Evolutionary conservation across 371 early-diverging fungal genomes (phyloP).

Genomic region (Apophysomyces elegans): DNA sequence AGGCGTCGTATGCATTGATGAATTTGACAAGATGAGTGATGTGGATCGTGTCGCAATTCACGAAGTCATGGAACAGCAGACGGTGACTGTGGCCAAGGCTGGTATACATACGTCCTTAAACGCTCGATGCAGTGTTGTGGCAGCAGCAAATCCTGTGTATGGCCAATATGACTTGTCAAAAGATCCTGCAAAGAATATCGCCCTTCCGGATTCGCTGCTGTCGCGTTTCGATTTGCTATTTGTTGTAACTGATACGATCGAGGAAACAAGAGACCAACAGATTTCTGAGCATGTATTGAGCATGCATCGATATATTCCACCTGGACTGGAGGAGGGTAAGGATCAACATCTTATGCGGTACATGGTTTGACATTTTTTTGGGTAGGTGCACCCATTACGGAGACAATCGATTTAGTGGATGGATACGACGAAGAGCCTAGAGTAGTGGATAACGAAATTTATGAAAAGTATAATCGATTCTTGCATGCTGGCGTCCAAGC

Average conservation of each 20-base stretch:
- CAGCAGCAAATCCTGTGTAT: constrained; percentile 99
- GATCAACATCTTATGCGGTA: constrained; percentile 15
- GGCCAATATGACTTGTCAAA: constrained; percentile 87
- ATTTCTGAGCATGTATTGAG: constrained; percentile 92
- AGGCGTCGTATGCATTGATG: constrained; percentile 99
- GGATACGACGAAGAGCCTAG: constrained; percentile 52
- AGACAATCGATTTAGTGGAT: constrained; percentile 56
- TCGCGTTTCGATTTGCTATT: constrained; percentile 99
- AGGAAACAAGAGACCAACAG: constrained; percentile 82
- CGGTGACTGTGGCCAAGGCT: constrained; percentile 97
- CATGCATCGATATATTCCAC: constrained; percentile 91
- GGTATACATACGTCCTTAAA: constrained; percentile 99
- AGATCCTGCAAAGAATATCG: constrained; percentile 94
- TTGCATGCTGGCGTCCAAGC: constrained; percentile 65
- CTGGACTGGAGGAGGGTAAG: constrained; percentile 86
- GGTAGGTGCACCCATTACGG: constrained; percentile 70
- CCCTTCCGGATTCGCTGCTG: constrained; percentile 96
- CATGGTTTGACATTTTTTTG: constrained; percentile 1
- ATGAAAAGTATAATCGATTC: constrained; percentile 80
- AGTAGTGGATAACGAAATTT: constrained; percentile 65
- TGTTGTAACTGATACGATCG: constrained; percentile 92
- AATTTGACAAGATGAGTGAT: constrained; percentile 99
- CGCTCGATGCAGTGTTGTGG: constrained; percentile 98
- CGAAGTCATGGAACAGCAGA: constrained; percentile 99
- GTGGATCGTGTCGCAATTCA: constrained; percentile 99